Base-by-base conservation (phyloP, 768 basidiomycete species). In the Tephrocybe sp. region DNA sequence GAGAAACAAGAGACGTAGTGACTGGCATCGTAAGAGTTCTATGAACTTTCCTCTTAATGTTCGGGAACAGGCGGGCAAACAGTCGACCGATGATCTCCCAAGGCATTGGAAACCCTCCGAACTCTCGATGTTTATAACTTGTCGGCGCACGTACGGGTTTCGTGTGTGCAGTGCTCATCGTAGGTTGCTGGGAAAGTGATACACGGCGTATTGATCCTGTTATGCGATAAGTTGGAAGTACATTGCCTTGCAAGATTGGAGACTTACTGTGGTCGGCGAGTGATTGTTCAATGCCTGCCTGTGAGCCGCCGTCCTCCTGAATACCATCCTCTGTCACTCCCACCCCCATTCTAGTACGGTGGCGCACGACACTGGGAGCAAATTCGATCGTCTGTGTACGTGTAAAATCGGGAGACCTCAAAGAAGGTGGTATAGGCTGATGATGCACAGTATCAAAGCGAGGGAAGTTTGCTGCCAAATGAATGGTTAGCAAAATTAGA, bases 101-200 rank as follows among this genome's bases (percentile, higher is more conserved):
- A 0, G 86, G 86, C 75, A 84, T 84, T 1, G 88, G 87, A 63
- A 89, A 90, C 1, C 87, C 87, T 24, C 88, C 88, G 46, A 86
- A 83, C 15, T 71, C 81, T 34, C 71, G 71, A 51, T 79, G 68
- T 57, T 71, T 78, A 15, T 60, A 56, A 27, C 59, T 56, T 39
- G 47, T 61, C 22, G 39, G 47, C 19, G 61, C 55, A 9, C 54
- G 64, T 35, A 48, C 45, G 51, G 24, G 53, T 46, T 53, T 48
- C 27, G 48, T 58, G 46, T 63, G 56, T 42, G 31, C 42, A 30
- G 60, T 62, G 22, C 45, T 50, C 25, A 65, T 47, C 9, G 63
- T 57, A n/a, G 57, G 44, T 9, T 60, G 57, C 21, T 36, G 55
- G 24, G 58, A 60, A 41, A 54, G 28, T 53, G 38, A 52, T 16